Evolutionary conservation across 768 basidiomycete species (phyloP).

Genomic region (Agrocybe praecox): DNA sequence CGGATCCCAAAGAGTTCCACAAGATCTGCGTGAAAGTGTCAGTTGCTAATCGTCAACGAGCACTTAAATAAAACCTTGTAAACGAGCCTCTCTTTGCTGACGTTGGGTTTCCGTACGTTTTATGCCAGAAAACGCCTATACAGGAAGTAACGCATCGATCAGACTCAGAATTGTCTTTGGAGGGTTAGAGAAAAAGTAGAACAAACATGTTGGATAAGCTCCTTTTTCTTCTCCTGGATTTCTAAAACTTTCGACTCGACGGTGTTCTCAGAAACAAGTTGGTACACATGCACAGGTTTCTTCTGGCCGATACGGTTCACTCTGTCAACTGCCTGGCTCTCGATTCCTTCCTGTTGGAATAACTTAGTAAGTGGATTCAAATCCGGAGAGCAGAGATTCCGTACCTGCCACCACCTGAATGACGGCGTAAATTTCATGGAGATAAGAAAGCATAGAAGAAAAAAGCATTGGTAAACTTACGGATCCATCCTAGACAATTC

Average conservation of each 20-base stretch:
- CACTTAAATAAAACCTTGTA: constrained; percentile 58
- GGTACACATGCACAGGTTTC: constrained; percentile 84
- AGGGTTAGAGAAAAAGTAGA: not conserved
- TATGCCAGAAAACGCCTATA: constrained; percentile 84
- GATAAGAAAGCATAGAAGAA: not conserved
- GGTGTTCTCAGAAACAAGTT: constrained; percentile 87
- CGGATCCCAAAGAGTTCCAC: constrained; percentile 45
- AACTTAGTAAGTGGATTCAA: constrained; percentile 9
- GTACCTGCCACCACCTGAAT: constrained; percentile 79
- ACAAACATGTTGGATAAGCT: constrained; percentile 70
- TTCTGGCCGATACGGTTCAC: constrained; percentile 87
- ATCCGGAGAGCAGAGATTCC: not conserved
- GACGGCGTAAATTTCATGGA: not conserved
- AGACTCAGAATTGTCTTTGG: too few relatives aligned
- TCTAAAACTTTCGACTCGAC: constrained; percentile 87
- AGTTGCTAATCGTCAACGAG: not conserved
- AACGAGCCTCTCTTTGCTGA: constrained; percentile 77
- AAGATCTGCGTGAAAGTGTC: constrained; percentile 45
- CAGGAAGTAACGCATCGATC: not conserved
- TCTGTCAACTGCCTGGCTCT: constrained; percentile 81
- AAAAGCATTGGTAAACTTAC: constrained; percentile 42
- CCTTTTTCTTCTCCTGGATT: constrained; percentile 87
- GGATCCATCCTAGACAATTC: constrained; percentile 69
- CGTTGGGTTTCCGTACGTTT: constrained; percentile 74
- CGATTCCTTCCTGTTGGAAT: constrained; percentile 67